Percentiles rank a stretch among this genome's conserved stretches.
These are phyloP conservation scores for Fusarium buxicola DNA, from an alignment of 2,329 filamentous ascomycete genomes.

Conservation along the genomic window DNA sequence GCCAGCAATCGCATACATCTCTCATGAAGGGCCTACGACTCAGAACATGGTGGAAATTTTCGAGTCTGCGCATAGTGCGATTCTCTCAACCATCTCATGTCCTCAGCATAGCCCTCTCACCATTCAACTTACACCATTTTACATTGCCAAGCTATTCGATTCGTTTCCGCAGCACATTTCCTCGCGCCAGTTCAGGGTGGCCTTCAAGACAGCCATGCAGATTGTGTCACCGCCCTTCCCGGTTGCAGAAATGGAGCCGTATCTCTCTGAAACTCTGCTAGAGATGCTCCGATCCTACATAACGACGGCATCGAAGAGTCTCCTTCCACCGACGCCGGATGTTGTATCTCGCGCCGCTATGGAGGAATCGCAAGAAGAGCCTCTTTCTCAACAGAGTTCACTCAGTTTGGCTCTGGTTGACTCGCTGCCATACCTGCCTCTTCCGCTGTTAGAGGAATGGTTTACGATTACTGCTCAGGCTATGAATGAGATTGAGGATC, in stretches of 20 bases:
- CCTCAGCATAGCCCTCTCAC: slow-evolving; percentile 81
- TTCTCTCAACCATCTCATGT: slow-evolving; percentile 82
- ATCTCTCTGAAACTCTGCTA: slow-evolving; percentile 82
- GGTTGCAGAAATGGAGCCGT: slow-evolving; percentile 77
- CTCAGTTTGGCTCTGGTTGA: slow-evolving; percentile 83
- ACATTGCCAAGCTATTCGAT: slow-evolving; percentile 82
- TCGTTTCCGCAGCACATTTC: slow-evolving; percentile 85
- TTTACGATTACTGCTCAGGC: slow-evolving; percentile 77
- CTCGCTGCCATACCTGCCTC: slow-evolving; percentile 77
- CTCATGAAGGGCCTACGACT: slow-evolving; percentile 56
- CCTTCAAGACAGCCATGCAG: slow-evolving; percentile 86
- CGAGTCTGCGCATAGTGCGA: slow-evolving; percentile 86
- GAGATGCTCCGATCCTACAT: slow-evolving; percentile 77
- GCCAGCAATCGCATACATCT: slow-evolving; percentile 80
- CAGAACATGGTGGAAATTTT: slow-evolving; percentile 72
- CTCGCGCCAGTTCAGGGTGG: slow-evolving; percentile 86
- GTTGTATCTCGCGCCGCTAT: slow-evolving; percentile 49
- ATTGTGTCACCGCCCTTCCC: slow-evolving; percentile 84
- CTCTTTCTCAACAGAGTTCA: slow-evolving; percentile 81
- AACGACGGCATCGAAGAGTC: slow-evolving; percentile 62
- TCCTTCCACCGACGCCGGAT: slow-evolving; percentile 55
- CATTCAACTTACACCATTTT: slow-evolving; percentile 79
- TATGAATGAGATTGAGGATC: slow-evolving; percentile 72
- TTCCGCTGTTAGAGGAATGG: slow-evolving; percentile 82
- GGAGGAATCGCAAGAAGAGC: slow-evolving; percentile 45